phyloP scores from a whole-genome alignment of 2,329 filamentous ascomycete species.

The Neonectria hederae region DNA sequence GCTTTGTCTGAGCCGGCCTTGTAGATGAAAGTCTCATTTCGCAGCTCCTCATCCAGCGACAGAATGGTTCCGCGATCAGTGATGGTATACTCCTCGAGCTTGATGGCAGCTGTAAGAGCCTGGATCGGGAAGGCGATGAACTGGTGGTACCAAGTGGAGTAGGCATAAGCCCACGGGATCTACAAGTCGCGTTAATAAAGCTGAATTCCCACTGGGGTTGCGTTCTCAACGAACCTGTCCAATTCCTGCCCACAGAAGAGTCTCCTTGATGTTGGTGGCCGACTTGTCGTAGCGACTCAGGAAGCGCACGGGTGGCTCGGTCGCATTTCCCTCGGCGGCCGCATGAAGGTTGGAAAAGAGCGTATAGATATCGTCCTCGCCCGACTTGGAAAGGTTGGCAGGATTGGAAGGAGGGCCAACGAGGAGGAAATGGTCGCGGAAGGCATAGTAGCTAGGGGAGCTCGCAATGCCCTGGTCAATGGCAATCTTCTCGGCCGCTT shows the following conservation, averaged over 20 bases:
- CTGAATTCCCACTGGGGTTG: rapidly evolving
- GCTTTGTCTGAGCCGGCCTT: constrained; percentile 48
- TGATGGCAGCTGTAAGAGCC: constrained; percentile 53
- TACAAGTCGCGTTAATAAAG: not conserved
- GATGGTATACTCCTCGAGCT: constrained; percentile 56
- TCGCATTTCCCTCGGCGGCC: constrained; percentile 46
- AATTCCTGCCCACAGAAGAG: constrained; percentile 54
- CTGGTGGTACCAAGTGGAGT: constrained; percentile 59
- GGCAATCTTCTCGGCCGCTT: constrained; percentile 54
- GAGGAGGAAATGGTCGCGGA: constrained; percentile 58
- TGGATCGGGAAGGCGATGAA: constrained; percentile 57
- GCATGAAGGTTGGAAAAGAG: constrained; percentile 49
- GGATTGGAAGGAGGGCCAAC: constrained; percentile 49
- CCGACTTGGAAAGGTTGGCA: constrained; percentile 42
- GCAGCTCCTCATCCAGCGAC: constrained; percentile 47
- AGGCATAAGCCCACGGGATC: constrained; percentile 55
- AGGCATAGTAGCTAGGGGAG: constrained; percentile 49
- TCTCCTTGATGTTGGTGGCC: constrained; percentile 60
- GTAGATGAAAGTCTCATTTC: constrained; percentile 49
- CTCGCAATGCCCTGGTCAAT: constrained; percentile 51
- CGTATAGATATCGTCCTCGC: constrained; percentile 44
- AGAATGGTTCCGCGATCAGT: constrained; percentile 58
- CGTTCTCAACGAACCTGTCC: constrained; percentile 49
- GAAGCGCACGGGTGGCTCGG: constrained; percentile 51
- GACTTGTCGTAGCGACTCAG: constrained; percentile 58